Evolutionary conservation across 108 stramenopile species (phyloP).

Genomic region (Cylindrotheca closterium): DNA sequence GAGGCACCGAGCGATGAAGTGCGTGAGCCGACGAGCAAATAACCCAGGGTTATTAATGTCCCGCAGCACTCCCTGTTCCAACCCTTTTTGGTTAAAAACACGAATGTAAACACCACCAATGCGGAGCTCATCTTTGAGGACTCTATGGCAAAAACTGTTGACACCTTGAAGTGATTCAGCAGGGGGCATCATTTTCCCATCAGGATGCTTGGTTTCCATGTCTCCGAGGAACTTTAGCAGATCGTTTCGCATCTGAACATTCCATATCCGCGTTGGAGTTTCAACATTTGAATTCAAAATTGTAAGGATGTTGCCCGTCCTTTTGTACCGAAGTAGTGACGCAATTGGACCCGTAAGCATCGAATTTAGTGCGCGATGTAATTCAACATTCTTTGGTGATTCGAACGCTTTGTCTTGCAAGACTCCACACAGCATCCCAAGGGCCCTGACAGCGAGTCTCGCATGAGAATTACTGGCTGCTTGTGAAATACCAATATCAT

Average conservation of each 20-base stretch:
- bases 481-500: constrained; percentile 45
- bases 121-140: constrained; percentile 50
- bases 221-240: constrained; percentile 40
- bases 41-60: constrained; percentile 38
- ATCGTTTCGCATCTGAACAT: constrained; percentile 66
- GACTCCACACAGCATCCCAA: constrained; percentile 68
- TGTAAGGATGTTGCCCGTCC: constrained; percentile 53
- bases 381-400: constrained; percentile 36
- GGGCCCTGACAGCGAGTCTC: constrained; percentile 51
- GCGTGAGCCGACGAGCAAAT: constrained; percentile 48
- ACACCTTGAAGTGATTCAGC: constrained; percentile 33
- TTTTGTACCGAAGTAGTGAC: constrained; percentile 52
- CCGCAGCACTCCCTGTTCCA: constrained; percentile 42
- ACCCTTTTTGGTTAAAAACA: constrained; percentile 55
- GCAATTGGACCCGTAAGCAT: constrained; percentile 67
- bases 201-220: constrained; percentile 34
- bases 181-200: constrained; percentile 21
- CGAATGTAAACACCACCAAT: constrained; percentile 75
- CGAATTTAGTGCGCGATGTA: constrained; percentile 38
- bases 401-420: constrained; percentile 36
- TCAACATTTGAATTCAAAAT: constrained; percentile 63
- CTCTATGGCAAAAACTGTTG: constrained; percentile 37
- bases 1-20: constrained; percentile 37
- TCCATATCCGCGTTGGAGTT: constrained; percentile 71
- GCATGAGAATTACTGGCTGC: constrained; percentile 61